A percentile compares a stretch with the other conserved stretches of the same genome.
These are phyloP conservation scores for Acacia pycnantha DNA, from an alignment of 331 rosid genomes.

Conservation along the genomic window DNA sequence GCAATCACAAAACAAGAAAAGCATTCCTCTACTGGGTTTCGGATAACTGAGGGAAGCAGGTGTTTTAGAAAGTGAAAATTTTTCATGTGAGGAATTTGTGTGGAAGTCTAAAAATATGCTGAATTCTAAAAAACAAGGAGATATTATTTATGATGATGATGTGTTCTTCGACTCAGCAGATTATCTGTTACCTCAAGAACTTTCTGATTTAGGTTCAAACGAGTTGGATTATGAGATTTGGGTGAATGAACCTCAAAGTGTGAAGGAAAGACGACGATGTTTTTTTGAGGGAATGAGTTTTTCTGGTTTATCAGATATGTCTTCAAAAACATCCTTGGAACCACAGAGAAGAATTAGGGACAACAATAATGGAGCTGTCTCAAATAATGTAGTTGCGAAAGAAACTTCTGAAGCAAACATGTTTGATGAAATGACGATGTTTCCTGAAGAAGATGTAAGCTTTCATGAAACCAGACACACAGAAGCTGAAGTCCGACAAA, in stretches of 20 bases:
- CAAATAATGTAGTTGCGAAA: slow-evolving; percentile 32
- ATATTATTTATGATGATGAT: slow-evolving; percentile 29
- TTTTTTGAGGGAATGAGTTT: slow-evolving; percentile 56
- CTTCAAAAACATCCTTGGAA: neutral
- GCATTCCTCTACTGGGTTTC: slow-evolving; percentile 25
- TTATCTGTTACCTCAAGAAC: slow-evolving; percentile 44
- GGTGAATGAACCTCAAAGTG: slow-evolving; percentile 58
- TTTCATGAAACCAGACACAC: slow-evolving; percentile 15
- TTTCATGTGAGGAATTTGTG: slow-evolving; percentile 47
- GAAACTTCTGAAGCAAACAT: slow-evolving; percentile 11
- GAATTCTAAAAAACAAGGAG: slow-evolving; percentile 42
- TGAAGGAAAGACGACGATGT: slow-evolving; percentile 48
- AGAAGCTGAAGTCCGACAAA: slow-evolving; percentile 38
- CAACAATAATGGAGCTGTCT: slow-evolving; percentile 34
- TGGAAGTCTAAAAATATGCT: slow-evolving; percentile 55
- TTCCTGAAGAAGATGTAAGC: slow-evolving; percentile 1
- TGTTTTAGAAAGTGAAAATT: slow-evolving; percentile 29
- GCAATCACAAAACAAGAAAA: slow-evolving; percentile 28
- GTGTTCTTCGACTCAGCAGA: slow-evolving; percentile 63
- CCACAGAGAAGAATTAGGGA: neutral
- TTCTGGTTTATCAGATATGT: slow-evolving; percentile 41
- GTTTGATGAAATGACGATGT: slow-evolving; percentile 21
- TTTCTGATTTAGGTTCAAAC: slow-evolving; percentile 17
- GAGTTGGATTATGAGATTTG: slow-evolving; percentile 48
- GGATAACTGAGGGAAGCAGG: slow-evolving; percentile 31